Evolutionary conservation across 2,329 filamentous ascomycete genomes (phyloP).

Genomic region (Acrocalymma vagum): DNA sequence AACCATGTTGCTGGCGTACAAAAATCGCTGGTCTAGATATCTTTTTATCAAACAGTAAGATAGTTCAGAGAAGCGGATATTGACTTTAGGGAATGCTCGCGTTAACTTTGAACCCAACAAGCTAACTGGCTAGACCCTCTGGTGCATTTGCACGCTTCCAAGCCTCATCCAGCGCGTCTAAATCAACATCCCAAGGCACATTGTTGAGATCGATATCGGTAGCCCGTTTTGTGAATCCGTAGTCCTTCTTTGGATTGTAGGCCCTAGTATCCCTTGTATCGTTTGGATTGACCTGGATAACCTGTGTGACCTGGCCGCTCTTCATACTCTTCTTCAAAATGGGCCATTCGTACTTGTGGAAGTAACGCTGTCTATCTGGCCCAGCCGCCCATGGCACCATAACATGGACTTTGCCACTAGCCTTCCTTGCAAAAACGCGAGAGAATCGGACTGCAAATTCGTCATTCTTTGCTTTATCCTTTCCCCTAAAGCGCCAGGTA

Average conservation of each 20-base stretch:
- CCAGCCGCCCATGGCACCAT: slow-evolving; percentile 5
- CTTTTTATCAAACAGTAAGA: too few relatives aligned
- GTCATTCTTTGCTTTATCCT: slow-evolving; percentile 1
- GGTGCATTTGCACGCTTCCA: too few relatives aligned
- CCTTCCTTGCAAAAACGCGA: slow-evolving; percentile 3
- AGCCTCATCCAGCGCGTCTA: too few relatives aligned
- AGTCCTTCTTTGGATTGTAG: slow-evolving; percentile 3
- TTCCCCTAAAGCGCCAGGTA: neutral
- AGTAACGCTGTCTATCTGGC: neutral
- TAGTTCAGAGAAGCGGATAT: too few relatives aligned
- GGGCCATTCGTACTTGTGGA: slow-evolving; percentile 4
- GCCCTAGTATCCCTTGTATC: neutral
- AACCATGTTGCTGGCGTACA: too few relatives aligned
- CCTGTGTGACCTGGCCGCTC: neutral
- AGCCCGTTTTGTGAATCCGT: slow-evolving; percentile 1
- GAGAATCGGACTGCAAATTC: slow-evolving; percentile 2
- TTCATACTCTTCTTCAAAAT: slow-evolving; percentile 2
- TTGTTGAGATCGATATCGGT: too few relatives aligned
- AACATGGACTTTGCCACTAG: slow-evolving; percentile 1
- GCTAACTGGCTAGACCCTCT: too few relatives aligned
- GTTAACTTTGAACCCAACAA: too few relatives aligned
- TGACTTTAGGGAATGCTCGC: too few relatives aligned
- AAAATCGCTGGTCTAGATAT: too few relatives aligned
- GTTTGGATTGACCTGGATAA: slow-evolving; percentile 5
- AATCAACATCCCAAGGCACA: too few relatives aligned